phyloP scores from a whole-genome alignment of 495 filamentous ascomycete genomes.

The Aspergillus taichungensis region DNA sequence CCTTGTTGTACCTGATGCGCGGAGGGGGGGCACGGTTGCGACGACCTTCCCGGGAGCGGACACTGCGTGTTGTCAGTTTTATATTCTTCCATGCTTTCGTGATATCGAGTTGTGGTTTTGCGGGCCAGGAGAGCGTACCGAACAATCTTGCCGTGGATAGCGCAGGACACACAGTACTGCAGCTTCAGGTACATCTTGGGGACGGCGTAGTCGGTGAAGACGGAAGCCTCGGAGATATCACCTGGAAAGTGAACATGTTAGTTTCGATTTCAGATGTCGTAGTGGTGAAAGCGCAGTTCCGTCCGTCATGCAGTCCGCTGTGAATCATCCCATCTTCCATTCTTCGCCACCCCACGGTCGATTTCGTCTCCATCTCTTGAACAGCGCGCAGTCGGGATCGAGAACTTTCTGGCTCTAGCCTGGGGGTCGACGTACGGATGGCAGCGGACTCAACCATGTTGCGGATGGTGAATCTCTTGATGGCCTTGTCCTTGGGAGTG shows the following conservation, averaged over 20 bases:
- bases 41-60: slow-evolving; percentile 92
- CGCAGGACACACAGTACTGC: slow-evolving; percentile 99
- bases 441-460: slow-evolving; percentile 99
- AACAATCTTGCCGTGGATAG: slow-evolving; percentile 99
- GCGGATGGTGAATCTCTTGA: slow-evolving; percentile 99
- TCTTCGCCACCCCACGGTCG: neutral
- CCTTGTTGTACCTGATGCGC: slow-evolving; percentile 98
- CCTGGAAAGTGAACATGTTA: slow-evolving; percentile 43
- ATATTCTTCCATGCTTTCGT: neutral
- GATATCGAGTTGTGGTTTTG: neutral
- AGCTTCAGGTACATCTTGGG: slow-evolving; percentile 99
- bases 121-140: slow-evolving; percentile 60
- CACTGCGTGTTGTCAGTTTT: slow-evolving; percentile 47
- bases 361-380: neutral
- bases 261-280: neutral
- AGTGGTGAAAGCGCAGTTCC: neutral
- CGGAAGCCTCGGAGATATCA: slow-evolving; percentile 99
- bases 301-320: slow-evolving; percentile 2
- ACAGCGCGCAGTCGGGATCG: slow-evolving; percentile 11
- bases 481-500: slow-evolving; percentile 99
- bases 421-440: slow-evolving; percentile 72
- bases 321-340: neutral
- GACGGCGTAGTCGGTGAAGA: slow-evolving; percentile 97
- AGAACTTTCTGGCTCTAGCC: slow-evolving; percentile 6
- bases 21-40: slow-evolving; percentile 98